Conservation (phyloP, 1,284 basidiomycete species). For the Apiotrichum akiyoshidainum region DNA sequence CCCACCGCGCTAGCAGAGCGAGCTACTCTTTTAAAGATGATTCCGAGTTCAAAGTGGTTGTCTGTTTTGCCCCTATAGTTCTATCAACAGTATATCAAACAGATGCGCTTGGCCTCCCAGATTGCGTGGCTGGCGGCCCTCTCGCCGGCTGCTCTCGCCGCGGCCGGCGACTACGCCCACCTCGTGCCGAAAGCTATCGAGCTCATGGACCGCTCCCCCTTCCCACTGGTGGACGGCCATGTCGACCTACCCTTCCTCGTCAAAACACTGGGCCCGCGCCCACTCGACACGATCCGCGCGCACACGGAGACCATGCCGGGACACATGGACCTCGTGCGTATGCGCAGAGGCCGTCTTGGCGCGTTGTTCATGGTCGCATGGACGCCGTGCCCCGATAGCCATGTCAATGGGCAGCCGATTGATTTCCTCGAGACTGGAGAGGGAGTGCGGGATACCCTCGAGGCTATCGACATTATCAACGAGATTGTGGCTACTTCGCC, state of each 20-base stretch:
- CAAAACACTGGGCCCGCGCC: slow-evolving; percentile 2
- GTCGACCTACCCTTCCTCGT: slow-evolving; percentile 27
- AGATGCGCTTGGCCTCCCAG: no score
- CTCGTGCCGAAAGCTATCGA: not conserved
- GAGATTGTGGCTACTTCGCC: slow-evolving; percentile 57
- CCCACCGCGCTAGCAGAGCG: no score
- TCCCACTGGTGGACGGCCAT: slow-evolving; percentile 23
- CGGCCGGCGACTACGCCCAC: not conserved
- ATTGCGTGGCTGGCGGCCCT: no score
- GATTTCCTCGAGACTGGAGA: slow-evolving; percentile 2
- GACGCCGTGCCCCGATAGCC: slow-evolving; percentile 54
- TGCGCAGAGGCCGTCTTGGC: slow-evolving; percentile 68
- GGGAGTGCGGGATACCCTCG: slow-evolving; percentile 67
- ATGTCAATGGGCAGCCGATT: not conserved
- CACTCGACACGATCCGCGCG: slow-evolving; percentile 1
- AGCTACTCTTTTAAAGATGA: no score
- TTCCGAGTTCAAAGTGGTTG: no score
- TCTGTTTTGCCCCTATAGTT: no score
- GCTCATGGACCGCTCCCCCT: not conserved
- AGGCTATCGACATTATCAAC: slow-evolving; percentile 77
- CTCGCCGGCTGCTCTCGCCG: no score
- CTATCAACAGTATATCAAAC: no score
- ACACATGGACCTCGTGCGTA: slow-evolving; percentile 76
- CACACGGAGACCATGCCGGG: slow-evolving; percentile 47
- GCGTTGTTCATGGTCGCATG: slow-evolving; percentile 79